Base-by-base conservation (phyloP, 2,329 filamentous ascomycete genomes). In the Ophiostoma fasciatum region DNA sequence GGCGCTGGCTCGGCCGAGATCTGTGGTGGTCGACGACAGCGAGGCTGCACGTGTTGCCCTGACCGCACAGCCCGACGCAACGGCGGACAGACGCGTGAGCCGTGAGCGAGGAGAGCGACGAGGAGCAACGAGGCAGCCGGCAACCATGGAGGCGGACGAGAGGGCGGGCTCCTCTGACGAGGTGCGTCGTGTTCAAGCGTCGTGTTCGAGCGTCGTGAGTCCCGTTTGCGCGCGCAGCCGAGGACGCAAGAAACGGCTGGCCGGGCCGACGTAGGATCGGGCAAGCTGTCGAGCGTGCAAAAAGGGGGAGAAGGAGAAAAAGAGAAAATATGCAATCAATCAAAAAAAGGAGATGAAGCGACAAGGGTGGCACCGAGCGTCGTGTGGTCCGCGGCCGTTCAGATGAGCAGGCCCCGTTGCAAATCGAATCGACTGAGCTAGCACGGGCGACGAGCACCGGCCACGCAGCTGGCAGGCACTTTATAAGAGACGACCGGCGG, bases 1-100 rank as follows among this genome's bases (percentile, higher is more conserved):
- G n/a, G n/a, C n/a, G n/a, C n/a, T n/a, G n/a, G n/a, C n/a, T n/a
- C n/a, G n/a, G n/a, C n/a, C n/a, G n/a, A n/a, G n/a, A n/a, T n/a
- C n/a, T n/a, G n/a, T n/a, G n/a, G n/a, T n/a, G n/a, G 19, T 27
- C 19, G 11, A 14, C 21, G 31, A 22, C 22, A 26, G 23, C 22
- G 28, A 31, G 29, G n/a, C 35, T 30, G 22, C 35, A 13, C 28
- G 25, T 27, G 30, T 17, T 28, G 25, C 30, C 25, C 14, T 31
- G 22, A 32, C 29, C 29, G 18, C 35, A 28, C 29, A 32, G 35
- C 35, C 23, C 35, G 23, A 12, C 28, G 35, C 29, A 32, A 21
- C 15, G 17, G 29, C 18, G 13, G 29, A n/a, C n/a, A 11, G 12
- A 28, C 31, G 28, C 25, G 28, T 27, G 28, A 29, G 29, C 35